Percentiles rank a stretch among this genome's conserved stretches.
phyloP scores from a whole-genome alignment of 805 yeast species.

The Tetrapisispora taiwanensis region DNA sequence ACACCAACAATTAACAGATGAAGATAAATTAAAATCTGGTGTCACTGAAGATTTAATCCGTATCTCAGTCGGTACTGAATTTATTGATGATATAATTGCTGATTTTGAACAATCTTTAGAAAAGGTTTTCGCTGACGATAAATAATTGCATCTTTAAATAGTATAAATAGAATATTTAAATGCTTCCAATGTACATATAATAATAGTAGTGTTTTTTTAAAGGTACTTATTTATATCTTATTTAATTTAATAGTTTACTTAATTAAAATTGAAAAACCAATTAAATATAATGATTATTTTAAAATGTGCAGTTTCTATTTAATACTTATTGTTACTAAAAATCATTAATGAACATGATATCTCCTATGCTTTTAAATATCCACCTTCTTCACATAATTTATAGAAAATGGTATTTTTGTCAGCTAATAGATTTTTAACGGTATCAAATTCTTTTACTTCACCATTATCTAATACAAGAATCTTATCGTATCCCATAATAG shows the following conservation, averaged over 20 bases:
- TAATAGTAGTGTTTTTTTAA: neutral
- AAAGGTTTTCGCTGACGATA: constrained; percentile 36
- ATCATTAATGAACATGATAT: too few species aligned
- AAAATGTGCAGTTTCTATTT: too few species aligned
- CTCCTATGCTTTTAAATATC: constrained; percentile 19
- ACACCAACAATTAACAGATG: constrained; percentile 79
- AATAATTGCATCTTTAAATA: neutral
- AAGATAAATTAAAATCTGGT: constrained; percentile 74
- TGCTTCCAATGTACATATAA: neutral
- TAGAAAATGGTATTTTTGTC: constrained; percentile 40
- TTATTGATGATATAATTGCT: constrained; percentile 78
- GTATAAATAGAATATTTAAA: neutral
- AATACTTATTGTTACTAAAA: too few species aligned
- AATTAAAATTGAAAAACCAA: too few species aligned
- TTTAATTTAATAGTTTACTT: too few species aligned
- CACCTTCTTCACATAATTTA: constrained; percentile 45
- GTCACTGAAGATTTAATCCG: constrained; percentile 84
- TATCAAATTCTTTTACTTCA: constrained; percentile 63
- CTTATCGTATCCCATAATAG: constrained; percentile 75
- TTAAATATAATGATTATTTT: too few species aligned
- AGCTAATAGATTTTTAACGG: constrained; percentile 44
- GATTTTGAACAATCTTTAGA: constrained; percentile 84
- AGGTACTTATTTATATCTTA: too few species aligned
- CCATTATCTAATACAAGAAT: constrained; percentile 71
- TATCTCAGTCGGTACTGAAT: constrained; percentile 85